Evolutionary conservation across 2,329 filamentous ascomycete species (phyloP), one percentile per base, ranked within the genome.

Genomic region (Myriosclerotinia curreyana): DNA sequence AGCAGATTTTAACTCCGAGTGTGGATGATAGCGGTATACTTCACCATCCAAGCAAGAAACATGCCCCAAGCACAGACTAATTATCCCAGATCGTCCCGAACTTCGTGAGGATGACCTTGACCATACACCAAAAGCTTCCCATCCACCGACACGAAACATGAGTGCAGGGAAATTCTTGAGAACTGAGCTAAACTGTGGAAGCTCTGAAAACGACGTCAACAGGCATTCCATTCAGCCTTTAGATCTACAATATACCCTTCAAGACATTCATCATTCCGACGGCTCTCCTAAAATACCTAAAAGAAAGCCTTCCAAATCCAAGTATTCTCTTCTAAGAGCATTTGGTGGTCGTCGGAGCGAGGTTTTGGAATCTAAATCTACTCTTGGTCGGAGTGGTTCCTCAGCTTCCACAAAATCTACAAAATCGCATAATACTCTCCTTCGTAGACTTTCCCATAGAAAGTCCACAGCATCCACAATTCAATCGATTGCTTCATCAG

Each of bases 241-340:
- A 14, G 20, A 60, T 49, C 17, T 25, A 50, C 42, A n/a, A 34
- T 34, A 7, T 40, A 40, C 22, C 28, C 44, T 40, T 42, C 60
- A 51, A 31, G 42, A 9, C 38, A 62, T 63, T 17, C 55, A 31
- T 28, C 25, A 46, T 14, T 20, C 34, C 25, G 49, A 55, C 15
- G 51, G 50, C 17, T 64, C 67, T 46, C 68, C 67, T 9, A 67
- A 66, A 11, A 66, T 68, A 14, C 70, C 68, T 6, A 65, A 70
- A 31, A 67, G 72, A 48, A 66, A 66, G 3, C 64, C 64, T 44
- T 73, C 72, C 0, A 74, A 69, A 64, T 72, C 73, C 14, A 74
- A 73, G 36, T 72, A 71, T 48, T 71, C 73, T 64, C 65, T 74
- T n/a, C 61, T 73, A 7, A 71, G 68, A 48, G 71, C 71, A 25